phyloP scores from a whole-genome alignment of 2,329 filamentous ascomycete genomes.

The Orbilia oligospora region DNA sequence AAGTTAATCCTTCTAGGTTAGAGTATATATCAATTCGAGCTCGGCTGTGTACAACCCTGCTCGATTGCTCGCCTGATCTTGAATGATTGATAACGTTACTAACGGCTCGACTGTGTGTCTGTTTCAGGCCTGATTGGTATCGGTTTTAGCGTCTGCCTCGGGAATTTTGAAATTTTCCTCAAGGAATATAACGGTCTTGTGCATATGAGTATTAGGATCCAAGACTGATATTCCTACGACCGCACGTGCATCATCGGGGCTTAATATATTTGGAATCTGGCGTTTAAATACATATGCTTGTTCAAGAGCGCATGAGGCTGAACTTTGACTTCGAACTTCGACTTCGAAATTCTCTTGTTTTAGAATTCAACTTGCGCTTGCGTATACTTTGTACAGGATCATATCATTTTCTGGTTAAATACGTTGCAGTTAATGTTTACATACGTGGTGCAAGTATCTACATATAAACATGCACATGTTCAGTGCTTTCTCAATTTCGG shows the following conservation, averaged over 20 bases:
- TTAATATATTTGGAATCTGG: not conserved
- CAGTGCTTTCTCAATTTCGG: not conserved
- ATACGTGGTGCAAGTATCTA: too few species aligned
- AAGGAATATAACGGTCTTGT: not conserved
- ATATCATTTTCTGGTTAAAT: not conserved
- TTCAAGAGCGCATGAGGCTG: not conserved
- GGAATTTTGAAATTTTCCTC: not conserved
- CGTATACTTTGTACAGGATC: not conserved
- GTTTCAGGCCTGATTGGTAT: slow-evolving; percentile 16
- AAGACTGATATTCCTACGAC: not conserved
- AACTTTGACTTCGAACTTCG: not conserved
- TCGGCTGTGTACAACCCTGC: not conserved
- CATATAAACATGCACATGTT: not conserved
- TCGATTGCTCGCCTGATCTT: not conserved
- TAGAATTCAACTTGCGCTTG: not conserved
- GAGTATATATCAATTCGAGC: not conserved
- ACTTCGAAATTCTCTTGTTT: not conserved
- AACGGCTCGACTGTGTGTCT: too few species aligned
- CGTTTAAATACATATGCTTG: not conserved
- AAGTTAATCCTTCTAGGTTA: not conserved
- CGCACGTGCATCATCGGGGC: not conserved
- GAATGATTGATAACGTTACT: not conserved
- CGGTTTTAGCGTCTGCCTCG: not conserved
- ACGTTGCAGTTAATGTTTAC: not conserved
- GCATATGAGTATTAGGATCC: not conserved